Evolutionary conservation across 495 filamentous ascomycete genomes (phyloP).

Genomic region (Cercophora scortea): DNA sequence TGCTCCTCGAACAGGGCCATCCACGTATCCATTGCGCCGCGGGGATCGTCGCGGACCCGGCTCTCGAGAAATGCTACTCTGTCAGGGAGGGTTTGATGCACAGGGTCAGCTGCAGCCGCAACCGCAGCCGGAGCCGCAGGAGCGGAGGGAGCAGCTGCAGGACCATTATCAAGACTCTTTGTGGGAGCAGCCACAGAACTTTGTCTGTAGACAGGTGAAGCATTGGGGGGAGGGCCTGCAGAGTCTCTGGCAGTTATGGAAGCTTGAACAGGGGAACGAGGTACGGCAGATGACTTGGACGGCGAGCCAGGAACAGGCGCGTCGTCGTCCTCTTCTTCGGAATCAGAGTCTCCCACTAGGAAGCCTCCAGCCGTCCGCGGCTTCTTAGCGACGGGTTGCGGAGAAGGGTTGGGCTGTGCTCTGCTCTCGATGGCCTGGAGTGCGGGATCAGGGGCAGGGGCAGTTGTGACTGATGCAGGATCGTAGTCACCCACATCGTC

Average conservation of each 20-base stretch:
- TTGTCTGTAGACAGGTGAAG: conserved; percentile 18
- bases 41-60: conserved; percentile 80
- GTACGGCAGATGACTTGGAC: conserved; percentile 7
- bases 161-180: conserved; percentile 1
- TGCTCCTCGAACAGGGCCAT: conserved; percentile 78
- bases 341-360: conserved; percentile 61
- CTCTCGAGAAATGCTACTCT: conserved; percentile 80
- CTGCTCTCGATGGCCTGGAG: conserved; percentile 20
- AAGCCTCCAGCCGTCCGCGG: conserved; percentile 72
- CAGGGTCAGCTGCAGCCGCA: conserved; percentile 11
- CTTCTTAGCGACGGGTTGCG: conserved; percentile 39
- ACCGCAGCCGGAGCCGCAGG: not conserved
- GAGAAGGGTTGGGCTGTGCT: conserved; percentile 22
- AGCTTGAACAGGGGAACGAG: conserved; percentile 20
- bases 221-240: conserved; percentile 5
- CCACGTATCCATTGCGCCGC: conserved; percentile 88
- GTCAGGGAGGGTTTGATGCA: conserved; percentile 56
- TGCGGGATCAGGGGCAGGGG: conserved; percentile 11
- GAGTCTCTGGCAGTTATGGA: conserved; percentile 14
- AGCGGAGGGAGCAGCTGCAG: conserved; percentile 1
- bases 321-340: conserved; percentile 35
- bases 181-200: conserved; percentile 10
- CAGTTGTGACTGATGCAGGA: conserved; percentile 36
- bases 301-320: conserved; percentile 4
- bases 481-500: conserved; percentile 45